Percentiles rank a stretch among this genome's conserved stretches.
These are phyloP conservation scores for Bryoglossum gracile DNA, from an alignment of 495 filamentous ascomycete genomes.

Conservation along the genomic window DNA sequence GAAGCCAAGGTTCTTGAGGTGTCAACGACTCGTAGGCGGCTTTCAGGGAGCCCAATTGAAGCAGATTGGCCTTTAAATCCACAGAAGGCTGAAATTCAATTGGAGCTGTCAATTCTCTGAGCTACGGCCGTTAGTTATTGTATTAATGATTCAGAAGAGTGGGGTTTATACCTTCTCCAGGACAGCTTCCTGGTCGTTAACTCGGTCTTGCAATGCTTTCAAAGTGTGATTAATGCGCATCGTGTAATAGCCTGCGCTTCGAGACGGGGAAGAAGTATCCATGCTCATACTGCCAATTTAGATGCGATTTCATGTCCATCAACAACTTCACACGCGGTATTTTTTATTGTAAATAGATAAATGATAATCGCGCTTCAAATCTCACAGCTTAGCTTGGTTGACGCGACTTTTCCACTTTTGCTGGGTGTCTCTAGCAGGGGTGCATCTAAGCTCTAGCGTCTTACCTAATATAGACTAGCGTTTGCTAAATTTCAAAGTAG, in stretches of 20 bases:
- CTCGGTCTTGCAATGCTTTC: constrained; percentile 53
- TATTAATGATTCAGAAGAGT: background rate
- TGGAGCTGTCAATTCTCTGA: constrained; percentile 32
- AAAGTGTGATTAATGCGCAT: constrained; percentile 57
- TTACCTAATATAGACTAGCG: too few species aligned
- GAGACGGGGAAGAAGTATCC: constrained; percentile 9
- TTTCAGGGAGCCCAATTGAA: constrained; percentile 50
- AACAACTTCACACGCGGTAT: too few species aligned
- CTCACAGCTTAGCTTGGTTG: too few species aligned
- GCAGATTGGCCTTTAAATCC: constrained; percentile 40
- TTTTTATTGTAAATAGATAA: too few species aligned
- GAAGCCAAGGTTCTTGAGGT: constrained; percentile 53
- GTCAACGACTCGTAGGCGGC: constrained; percentile 56
- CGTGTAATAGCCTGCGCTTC: constrained; percentile 28
- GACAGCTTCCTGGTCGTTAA: constrained; percentile 57
- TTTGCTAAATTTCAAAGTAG: too few species aligned
- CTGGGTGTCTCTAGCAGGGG: too few species aligned
- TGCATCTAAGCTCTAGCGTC: too few species aligned
- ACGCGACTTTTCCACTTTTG: too few species aligned
- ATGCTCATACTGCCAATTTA: too few species aligned
- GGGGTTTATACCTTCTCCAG: constrained; percentile 42
- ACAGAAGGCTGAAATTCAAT: constrained; percentile 29
- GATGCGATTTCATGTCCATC: too few species aligned
- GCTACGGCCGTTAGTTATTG: constrained; percentile 24
- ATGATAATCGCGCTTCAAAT: too few species aligned